phyloP scores from a whole-genome alignment of 345 rosid genomes.

The Corymbia maculata region DNA sequence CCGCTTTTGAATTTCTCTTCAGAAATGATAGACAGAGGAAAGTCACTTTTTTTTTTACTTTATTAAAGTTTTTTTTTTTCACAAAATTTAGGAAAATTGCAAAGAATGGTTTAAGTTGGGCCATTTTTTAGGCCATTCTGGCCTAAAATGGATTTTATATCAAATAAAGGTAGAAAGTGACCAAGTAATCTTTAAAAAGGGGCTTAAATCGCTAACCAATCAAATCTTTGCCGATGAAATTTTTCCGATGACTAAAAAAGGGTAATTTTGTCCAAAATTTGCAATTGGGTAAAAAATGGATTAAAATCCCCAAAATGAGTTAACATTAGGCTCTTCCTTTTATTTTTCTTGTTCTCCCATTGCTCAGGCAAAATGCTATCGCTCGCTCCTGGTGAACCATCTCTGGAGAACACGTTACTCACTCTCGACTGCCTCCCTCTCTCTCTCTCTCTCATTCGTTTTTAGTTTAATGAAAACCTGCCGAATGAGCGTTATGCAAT shows the following conservation, averaged over 20 bases:
- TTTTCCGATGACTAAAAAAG: neutral
- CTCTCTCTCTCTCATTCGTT: neutral
- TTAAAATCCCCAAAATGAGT: neutral
- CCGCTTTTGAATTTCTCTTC: neutral
- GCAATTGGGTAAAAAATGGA: neutral
- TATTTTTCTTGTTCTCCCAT: neutral
- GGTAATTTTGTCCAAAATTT: neutral
- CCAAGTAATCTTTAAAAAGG: too few species aligned
- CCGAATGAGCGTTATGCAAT: neutral
- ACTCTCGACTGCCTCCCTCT: neutral
- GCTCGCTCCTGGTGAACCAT: neutral
- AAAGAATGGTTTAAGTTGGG: too few species aligned
- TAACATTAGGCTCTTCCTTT: neutral
- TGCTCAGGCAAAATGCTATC: neutral
- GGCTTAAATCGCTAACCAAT: fast-evolving
- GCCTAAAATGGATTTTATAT: too few species aligned
- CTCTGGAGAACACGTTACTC: neutral
- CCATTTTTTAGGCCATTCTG: too few species aligned
- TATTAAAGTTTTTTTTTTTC: neutral
- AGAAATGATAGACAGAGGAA: neutral
- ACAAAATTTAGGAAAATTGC: too few species aligned
- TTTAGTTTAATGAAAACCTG: neutral
- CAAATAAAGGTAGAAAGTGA: neutral
- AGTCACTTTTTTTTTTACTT: too few species aligned
- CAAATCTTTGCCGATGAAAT: neutral